These are phyloP conservation scores for Hymenoscyphus repandus DNA, from an alignment of 2,329 filamentous ascomycete genomes.

Conservation along the genomic window DNA sequence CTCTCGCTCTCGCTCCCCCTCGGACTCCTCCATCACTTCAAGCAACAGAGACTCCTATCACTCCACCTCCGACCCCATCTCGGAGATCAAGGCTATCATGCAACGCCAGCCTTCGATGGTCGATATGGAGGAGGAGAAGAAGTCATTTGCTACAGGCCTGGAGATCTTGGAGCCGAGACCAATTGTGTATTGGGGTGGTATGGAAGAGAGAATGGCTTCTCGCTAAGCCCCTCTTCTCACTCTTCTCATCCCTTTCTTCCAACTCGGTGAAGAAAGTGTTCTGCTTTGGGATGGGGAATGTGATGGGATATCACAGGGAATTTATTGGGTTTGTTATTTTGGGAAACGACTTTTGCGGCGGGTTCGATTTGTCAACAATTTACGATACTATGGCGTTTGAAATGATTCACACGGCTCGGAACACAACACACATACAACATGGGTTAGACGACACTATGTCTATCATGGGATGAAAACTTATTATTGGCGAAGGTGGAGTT, in stretches of 20 bases:
- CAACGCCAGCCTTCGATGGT: conserved; percentile 52
- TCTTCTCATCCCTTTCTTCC: too few relatives aligned
- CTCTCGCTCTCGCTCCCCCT: conserved; percentile 41
- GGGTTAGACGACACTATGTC: too few relatives aligned
- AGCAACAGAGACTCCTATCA: conserved; percentile 34
- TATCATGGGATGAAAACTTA: too few relatives aligned
- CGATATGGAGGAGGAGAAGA: conserved; percentile 53
- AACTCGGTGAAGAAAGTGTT: background rate
- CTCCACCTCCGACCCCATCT: conserved; percentile 36
- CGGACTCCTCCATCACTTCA: conserved; percentile 26
- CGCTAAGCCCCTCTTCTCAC: conserved; percentile 10
- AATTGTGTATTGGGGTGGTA: conserved; percentile 57
- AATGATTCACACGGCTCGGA: conserved; percentile 16
- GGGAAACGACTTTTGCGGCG: conserved; percentile 18
- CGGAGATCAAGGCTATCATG: conserved; percentile 53
- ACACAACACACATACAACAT: background rate
- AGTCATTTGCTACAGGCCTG: conserved; percentile 47
- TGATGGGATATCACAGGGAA: background rate
- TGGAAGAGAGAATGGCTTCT: conserved; percentile 52
- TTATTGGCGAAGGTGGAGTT: conserved; percentile 1
- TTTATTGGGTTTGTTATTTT: background rate
- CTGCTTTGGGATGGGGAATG: background rate
- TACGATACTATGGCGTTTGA: conserved; percentile 12
- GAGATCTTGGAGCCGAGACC: conserved; percentile 56
- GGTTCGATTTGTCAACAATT: conserved; percentile 8